Evolutionary conservation across 495 filamentous ascomycete genomes (phyloP), one percentile per base, ranked within the genome.

Genomic region (Penicillium cataractarum): DNA sequence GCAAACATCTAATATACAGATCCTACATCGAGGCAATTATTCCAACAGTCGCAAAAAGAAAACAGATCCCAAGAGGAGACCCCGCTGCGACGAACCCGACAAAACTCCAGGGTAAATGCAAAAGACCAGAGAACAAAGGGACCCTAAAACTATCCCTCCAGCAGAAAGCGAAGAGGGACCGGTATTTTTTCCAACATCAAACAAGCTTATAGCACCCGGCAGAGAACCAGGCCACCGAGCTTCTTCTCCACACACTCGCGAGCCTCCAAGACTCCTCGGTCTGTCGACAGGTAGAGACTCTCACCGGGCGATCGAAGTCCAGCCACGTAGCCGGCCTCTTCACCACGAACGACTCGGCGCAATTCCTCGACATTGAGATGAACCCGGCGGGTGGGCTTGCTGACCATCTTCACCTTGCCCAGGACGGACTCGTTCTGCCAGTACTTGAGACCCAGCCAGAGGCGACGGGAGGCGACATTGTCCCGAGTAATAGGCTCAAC

Each of bases 401-500:
- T 89, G 49, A 96, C 79, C 77, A 92, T 76, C 31, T 66, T 65
- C 75, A 97, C 83, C 68, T 86, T 80, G 33, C 82, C 83, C 58
- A 99, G 70, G 53, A 99, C 95, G 3, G 96, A 91, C 72, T 90
- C 79, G 70, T 91, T 91, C 68, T 92, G 87, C 85, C 84, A 92
- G 81, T 99, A 99, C 80, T 98, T 98, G 68, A 98, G 76, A 9
- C 92, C 93, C 9, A 99, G 68, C 95, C 95, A 99, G 8, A 99
- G 76, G 51, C 95, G 82, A 68, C 93, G 79, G 39, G 84, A 84
- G 2, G 92, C 82, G 6, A 93, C 81, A 76, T 97, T 98, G 65
- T 82, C 85, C 56, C 87, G 86, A 26, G 92, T 97, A 49, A 93
- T 83, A 0, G 84, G 80, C 66, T 88, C 86, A 19, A 77, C 58